A percentile compares a stretch with the other conserved stretches of the same genome.
Evolutionary conservation across 1,284 basidiomycete genomes (phyloP).

Genomic region (Puccinia coronata): DNA sequence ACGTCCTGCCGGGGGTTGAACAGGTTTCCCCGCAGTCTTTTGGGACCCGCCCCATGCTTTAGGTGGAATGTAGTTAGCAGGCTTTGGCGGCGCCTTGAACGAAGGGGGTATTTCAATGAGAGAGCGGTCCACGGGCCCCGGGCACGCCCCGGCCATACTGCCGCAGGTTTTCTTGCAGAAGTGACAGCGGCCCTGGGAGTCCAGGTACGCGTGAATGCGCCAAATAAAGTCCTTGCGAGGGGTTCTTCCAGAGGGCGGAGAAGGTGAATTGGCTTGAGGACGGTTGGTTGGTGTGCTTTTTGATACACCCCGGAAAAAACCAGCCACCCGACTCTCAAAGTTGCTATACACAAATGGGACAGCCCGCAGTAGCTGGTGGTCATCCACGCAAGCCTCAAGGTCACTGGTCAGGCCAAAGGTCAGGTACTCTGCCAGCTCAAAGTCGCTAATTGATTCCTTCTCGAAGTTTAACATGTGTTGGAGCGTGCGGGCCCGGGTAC

Average conservation of each 20-base stretch:
- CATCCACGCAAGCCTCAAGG: neutral
- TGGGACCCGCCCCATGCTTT: neutral
- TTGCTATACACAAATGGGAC: neutral
- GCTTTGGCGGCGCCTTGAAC: neutral
- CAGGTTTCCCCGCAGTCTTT: neutral
- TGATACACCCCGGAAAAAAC: neutral
- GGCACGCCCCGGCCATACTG: neutral
- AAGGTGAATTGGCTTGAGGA: neutral
- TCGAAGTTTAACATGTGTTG: conserved; percentile 11
- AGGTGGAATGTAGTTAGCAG: neutral
- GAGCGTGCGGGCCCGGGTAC: neutral
- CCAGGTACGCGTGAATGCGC: neutral
- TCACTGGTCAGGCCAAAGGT: neutral
- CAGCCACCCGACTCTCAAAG: neutral
- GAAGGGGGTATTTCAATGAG: neutral
- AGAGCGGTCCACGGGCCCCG: neutral
- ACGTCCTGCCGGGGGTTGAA: neutral
- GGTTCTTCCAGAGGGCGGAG: neutral
- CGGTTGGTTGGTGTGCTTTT: neutral
- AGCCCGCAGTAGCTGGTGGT: neutral
- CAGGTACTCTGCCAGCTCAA: neutral
- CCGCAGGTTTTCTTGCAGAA: conserved; percentile 33
- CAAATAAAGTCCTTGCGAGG: neutral
- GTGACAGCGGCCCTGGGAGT: neutral
- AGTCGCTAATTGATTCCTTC: neutral